Conservation (phyloP, 1,139 yeast genomes). For the Blastobotrys capitulatus region DNA sequence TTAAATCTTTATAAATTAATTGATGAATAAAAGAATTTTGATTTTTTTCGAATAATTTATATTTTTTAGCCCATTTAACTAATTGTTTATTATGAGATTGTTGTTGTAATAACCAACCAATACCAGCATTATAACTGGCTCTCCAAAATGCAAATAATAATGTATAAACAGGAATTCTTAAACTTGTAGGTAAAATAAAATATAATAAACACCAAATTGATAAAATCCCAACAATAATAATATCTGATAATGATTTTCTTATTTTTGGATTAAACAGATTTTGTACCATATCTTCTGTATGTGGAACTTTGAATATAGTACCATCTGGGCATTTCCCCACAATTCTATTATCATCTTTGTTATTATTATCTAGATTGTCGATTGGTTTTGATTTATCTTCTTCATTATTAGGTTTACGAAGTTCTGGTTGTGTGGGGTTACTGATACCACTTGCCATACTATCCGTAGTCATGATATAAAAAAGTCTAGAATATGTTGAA, state of each 20-base stretch:
- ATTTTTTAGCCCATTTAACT: constrained; percentile 49
- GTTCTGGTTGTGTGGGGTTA: not conserved
- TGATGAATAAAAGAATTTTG: constrained; percentile 37
- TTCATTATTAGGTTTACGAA: not conserved
- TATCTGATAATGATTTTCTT: constrained; percentile 62
- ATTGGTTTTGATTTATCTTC: not conserved
- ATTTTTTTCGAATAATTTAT: constrained; percentile 42
- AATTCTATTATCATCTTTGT: not conserved
- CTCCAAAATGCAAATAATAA: constrained; percentile 71
- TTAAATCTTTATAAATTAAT: constrained; percentile 46
- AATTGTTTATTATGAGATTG: constrained; percentile 59
- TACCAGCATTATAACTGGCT: constrained; percentile 69
- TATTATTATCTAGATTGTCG: not conserved
- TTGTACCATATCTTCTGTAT: constrained; percentile 82
- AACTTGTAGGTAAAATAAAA: constrained; percentile 29
- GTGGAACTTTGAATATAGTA: constrained; percentile 56
- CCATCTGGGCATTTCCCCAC: constrained; percentile 30
- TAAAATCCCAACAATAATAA: constrained; percentile 50
- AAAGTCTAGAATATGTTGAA: not conserved
- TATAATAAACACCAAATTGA: constrained; percentile 49
- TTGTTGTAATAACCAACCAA: constrained; percentile 61
- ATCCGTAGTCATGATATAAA: not conserved
- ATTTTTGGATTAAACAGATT: constrained; percentile 74
- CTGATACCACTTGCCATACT: not conserved
- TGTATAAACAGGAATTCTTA: constrained; percentile 44